phyloP scores from a whole-genome alignment of 345 rosid species.

The Rhizophora apiculata region DNA sequence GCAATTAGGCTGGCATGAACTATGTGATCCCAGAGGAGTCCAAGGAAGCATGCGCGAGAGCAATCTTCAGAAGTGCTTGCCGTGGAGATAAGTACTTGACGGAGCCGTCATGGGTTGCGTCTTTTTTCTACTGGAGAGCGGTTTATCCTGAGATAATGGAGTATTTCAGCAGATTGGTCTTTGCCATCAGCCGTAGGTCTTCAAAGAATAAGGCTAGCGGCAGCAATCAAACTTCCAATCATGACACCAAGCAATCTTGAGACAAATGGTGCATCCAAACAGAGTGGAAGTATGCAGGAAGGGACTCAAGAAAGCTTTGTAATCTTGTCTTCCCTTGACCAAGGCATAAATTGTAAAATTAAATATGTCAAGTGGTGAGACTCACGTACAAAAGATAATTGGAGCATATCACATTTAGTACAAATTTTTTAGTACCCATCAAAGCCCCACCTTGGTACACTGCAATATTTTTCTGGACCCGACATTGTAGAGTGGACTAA shows the following conservation, averaged over 20 bases:
- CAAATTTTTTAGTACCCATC: too few species aligned
- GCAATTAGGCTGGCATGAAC: not conserved
- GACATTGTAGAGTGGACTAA: slow-evolving; percentile 11
- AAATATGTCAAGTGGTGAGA: too few species aligned
- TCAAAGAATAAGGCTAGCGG: not conserved
- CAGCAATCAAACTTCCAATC: too few species aligned
- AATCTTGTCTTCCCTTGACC: too few species aligned
- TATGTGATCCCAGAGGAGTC: not conserved
- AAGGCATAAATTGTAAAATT: too few species aligned
- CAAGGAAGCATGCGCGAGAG: not conserved
- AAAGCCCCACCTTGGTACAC: slow-evolving; percentile 8
- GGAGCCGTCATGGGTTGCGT: not conserved
- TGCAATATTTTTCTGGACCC: slow-evolving; percentile 8
- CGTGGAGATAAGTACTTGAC: slow-evolving; percentile 4
- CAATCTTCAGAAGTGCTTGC: not conserved
- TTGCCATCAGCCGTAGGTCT: not conserved
- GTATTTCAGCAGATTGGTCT: not conserved
- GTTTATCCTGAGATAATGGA: not conserved
- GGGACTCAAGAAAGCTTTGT: too few species aligned
- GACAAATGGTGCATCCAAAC: too few species aligned
- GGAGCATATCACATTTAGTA: too few species aligned
- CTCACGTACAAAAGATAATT: too few species aligned
- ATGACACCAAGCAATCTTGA: too few species aligned
- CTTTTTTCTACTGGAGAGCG: not conserved
- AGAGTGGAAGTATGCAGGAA: too few species aligned